These are phyloP conservation scores for Hydrangea macrophylla DNA, from an alignment of 148 eudicot genomes.

Conservation along the genomic window DNA sequence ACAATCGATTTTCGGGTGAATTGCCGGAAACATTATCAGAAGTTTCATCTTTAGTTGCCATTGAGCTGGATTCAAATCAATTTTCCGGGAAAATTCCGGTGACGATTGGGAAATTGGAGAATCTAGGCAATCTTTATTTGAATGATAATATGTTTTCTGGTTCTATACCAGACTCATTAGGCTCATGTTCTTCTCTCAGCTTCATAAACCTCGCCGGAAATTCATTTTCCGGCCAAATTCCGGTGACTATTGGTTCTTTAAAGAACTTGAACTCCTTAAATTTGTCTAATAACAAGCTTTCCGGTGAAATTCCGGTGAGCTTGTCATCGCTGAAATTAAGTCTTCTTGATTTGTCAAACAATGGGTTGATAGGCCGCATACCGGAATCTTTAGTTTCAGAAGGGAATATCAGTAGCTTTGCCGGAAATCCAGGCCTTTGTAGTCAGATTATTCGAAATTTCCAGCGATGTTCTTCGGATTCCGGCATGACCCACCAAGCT, in stretches of 20 bases:
- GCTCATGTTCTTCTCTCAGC: constrained; percentile 29
- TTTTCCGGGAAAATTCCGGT: constrained; percentile 31
- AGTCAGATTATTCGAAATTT: constrained; percentile 15
- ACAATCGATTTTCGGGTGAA: constrained; percentile 30
- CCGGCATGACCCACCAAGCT: constrained; percentile 2
- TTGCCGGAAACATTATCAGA: constrained; percentile 26
- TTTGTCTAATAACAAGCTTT: constrained; percentile 34
- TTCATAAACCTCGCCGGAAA: constrained; percentile 29
- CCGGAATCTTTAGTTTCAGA: constrained; percentile 29
- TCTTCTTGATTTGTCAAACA: constrained; percentile 41
- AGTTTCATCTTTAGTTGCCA: constrained; percentile 26
- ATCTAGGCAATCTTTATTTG: constrained; percentile 19
- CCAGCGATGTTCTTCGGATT: constrained; percentile 25
- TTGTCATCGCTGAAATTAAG: constrained; percentile 27
- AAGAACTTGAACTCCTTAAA: constrained; percentile 32
- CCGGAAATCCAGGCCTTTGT: constrained; percentile 33
- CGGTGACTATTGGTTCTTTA: constrained; percentile 27
- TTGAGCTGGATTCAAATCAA: constrained; percentile 22
- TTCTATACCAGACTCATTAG: constrained; percentile 29
- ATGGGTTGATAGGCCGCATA: constrained; percentile 25
- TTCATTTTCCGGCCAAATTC: constrained; percentile 31
- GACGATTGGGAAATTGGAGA: constrained; percentile 25
- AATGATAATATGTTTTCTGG: constrained; percentile 31
- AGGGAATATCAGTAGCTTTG: constrained; percentile 22
- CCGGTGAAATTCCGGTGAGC: constrained; percentile 32